A percentile compares a stretch with the other conserved stretches of the same genome.
phyloP scores from a whole-genome alignment of 495 filamentous ascomycete genomes.

The Podospora australis region DNA sequence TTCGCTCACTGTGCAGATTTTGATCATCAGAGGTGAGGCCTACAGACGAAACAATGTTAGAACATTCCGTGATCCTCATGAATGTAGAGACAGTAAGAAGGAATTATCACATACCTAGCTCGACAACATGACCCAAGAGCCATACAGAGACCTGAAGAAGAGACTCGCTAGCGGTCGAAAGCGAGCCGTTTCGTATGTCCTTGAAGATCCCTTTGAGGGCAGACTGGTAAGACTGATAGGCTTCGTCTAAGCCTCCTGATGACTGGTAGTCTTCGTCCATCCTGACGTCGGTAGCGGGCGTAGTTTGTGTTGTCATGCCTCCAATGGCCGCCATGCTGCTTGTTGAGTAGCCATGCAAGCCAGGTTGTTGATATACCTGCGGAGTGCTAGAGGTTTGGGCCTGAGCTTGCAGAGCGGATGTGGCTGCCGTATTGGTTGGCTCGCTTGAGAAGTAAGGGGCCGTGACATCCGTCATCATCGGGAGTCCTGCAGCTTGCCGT shows the following conservation, averaged over 20 bases:
- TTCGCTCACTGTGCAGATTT: constrained; percentile 57
- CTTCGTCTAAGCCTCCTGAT: constrained; percentile 46
- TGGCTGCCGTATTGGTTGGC: constrained; percentile 55
- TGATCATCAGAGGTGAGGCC: constrained; percentile 62
- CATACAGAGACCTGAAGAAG: constrained; percentile 78
- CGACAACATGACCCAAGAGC: constrained; percentile 72
- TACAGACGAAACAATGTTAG: constrained; percentile 17
- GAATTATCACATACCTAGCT: constrained; percentile 63
- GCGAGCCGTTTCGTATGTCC: constrained; percentile 62
- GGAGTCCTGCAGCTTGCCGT: constrained; percentile 75
- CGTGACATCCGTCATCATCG: constrained; percentile 61
- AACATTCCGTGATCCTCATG: background rate
- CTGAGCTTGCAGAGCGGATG: constrained; percentile 38
- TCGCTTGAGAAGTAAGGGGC: constrained; percentile 77
- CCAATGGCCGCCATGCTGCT: constrained; percentile 35
- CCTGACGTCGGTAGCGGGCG: constrained; percentile 36
- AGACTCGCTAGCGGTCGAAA: constrained; percentile 65
- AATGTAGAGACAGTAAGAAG: constrained; percentile 17
- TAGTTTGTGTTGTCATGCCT: constrained; percentile 34
- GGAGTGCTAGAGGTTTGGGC: constrained; percentile 31
- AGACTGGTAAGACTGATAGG: constrained; percentile 68
- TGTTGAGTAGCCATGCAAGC: constrained; percentile 40
- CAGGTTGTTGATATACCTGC: constrained; percentile 46
- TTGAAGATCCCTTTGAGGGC: constrained; percentile 69
- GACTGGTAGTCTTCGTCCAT: constrained; percentile 36